Conservation (phyloP, 805 yeast species). For the Wickerhamiella azyma region DNA sequence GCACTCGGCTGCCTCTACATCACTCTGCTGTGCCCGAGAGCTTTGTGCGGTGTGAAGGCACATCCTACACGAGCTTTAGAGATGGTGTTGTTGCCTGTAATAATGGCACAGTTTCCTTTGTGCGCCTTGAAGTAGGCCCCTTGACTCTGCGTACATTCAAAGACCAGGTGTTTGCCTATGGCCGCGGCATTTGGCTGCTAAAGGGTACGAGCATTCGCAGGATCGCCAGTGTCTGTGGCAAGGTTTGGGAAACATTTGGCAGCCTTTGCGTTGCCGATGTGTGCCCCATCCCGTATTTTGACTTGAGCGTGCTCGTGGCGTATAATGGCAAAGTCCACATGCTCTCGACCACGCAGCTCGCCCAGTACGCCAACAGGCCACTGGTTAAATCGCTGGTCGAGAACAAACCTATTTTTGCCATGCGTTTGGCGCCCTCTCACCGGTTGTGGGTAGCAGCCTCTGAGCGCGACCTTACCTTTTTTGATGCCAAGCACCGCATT, state of each 20-base stretch:
- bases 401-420: not conserved
- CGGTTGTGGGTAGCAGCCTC: conserved; percentile 2
- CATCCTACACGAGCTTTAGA: not conserved
- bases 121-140: too few relatives aligned
- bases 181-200: not conserved
- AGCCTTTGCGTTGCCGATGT: not conserved
- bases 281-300: not conserved
- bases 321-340: not conserved
- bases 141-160: not conserved
- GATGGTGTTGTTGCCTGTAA: not conserved
- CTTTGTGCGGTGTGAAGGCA: not conserved
- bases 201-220: not conserved
- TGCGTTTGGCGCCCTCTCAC: not conserved
- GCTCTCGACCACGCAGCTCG: not conserved
- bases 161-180: not conserved
- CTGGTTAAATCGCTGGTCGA: not conserved
- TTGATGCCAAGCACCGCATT: conserved; percentile 1
- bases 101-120: not conserved
- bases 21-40: too few relatives aligned
- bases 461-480: not conserved
- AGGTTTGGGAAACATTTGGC: not conserved
- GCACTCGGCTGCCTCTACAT: too few relatives aligned
- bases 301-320: conserved; percentile 1
- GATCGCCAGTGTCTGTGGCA: not conserved
- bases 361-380: not conserved